Percentiles rank a stretch among this genome's conserved stretches.
phyloP scores from a whole-genome alignment of 1,284 basidiomycete genomes.

The Pseudozyma flocculosa region DNA sequence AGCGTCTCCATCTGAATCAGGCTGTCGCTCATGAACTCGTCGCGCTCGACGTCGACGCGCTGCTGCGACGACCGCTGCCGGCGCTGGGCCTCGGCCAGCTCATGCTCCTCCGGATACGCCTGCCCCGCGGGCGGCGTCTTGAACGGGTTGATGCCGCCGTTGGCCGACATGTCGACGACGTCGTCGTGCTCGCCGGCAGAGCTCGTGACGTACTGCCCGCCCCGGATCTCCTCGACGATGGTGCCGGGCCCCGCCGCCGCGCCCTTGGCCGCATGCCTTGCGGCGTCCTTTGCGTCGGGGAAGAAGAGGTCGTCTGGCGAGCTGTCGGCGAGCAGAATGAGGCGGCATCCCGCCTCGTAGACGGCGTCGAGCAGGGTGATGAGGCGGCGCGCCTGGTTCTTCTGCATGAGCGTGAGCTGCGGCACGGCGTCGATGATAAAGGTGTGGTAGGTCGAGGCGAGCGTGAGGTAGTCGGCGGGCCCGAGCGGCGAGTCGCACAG shows the following conservation, averaged over 20 bases:
- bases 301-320: constrained; percentile 67
- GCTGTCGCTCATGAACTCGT: constrained; percentile 56
- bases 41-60: constrained; percentile 10
- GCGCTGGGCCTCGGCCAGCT: constrained; percentile 1
- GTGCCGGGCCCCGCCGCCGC: constrained; percentile 26
- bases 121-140: constrained; percentile 19
- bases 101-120: constrained; percentile 26
- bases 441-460: constrained; percentile 66
- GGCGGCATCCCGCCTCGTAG: constrained; percentile 60
- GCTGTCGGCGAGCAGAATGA: constrained; percentile 61
- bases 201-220: constrained; percentile 1
- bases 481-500: constrained; percentile 70
- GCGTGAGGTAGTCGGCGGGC: constrained; percentile 70
- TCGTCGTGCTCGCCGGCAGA: constrained; percentile 14
- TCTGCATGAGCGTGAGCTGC: constrained; percentile 64
- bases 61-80: constrained; percentile 5
- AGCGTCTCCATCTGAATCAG: constrained; percentile 68
- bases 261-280: constrained; percentile 22
- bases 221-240: constrained; percentile 13
- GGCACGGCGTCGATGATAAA: constrained; percentile 68
- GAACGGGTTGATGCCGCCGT: constrained; percentile 25
- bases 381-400: constrained; percentile 71
- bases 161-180: constrained; percentile 38
- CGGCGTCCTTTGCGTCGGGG: constrained; percentile 58
- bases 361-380: constrained; percentile 73